These are phyloP conservation scores for Passiflora organensis DNA, from an alignment of 345 rosid species.

Conservation along the genomic window DNA sequence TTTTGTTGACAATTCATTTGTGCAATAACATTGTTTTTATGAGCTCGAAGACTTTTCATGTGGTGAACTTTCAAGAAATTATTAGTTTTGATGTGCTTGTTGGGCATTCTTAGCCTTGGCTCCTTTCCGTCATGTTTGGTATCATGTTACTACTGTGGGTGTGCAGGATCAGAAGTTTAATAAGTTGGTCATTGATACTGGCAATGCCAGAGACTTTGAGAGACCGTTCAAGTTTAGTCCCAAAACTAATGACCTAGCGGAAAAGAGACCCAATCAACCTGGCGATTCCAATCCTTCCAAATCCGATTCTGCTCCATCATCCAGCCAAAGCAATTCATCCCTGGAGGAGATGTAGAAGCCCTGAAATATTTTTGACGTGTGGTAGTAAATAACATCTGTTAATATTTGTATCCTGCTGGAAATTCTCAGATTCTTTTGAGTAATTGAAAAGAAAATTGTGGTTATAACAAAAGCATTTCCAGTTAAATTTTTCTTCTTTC, in stretches of 20 bases:
- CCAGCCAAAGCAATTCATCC: slow-evolving; percentile 35
- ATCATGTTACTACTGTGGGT: slow-evolving; percentile 8
- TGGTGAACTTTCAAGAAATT: not conserved
- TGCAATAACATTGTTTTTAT: too few species aligned
- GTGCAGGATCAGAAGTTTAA: slow-evolving; percentile 85
- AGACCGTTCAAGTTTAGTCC: slow-evolving; percentile 58
- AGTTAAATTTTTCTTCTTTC: too few species aligned
- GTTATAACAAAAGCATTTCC: too few species aligned
- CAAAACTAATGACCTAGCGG: slow-evolving; percentile 35
- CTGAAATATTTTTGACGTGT: slow-evolving; percentile 19
- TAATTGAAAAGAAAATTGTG: not conserved
- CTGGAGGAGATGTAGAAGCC: slow-evolving; percentile 50
- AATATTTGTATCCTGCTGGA: not conserved
- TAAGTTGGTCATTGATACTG: slow-evolving; percentile 52
- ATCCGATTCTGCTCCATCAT: slow-evolving; percentile 20
- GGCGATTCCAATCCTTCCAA: slow-evolving; percentile 16
- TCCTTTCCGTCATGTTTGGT: not conserved
- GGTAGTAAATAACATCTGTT: not conserved
- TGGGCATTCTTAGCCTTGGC: not conserved
- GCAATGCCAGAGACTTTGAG: slow-evolving; percentile 66
- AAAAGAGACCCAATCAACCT: slow-evolving; percentile 32
- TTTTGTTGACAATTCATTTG: not conserved
- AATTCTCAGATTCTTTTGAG: slow-evolving; percentile 6
- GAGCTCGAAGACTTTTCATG: not conserved
- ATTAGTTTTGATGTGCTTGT: not conserved